Evolutionary conservation across 2,329 filamentous ascomycete species (phyloP).

Genomic region (Phialocephala subalpina): DNA sequence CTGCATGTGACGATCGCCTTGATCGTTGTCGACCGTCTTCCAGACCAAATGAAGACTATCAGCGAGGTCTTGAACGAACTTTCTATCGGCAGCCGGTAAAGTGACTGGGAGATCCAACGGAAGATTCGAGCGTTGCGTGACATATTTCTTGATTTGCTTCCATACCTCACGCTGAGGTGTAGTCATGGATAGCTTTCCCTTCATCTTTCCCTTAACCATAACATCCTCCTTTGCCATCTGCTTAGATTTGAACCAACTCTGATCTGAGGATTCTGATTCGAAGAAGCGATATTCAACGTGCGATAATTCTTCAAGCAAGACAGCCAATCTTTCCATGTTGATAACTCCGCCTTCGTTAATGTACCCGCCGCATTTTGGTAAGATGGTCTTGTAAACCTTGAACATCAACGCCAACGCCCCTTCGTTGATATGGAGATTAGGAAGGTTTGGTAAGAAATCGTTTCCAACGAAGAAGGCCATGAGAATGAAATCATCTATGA

Average conservation of each 20-base stretch:
- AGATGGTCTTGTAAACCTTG: constrained; percentile 88
- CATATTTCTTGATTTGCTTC: constrained; percentile 82
- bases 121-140: constrained; percentile 70
- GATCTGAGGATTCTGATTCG: constrained; percentile 86
- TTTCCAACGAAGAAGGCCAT: constrained; percentile 99
- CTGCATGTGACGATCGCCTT: constrained; percentile 72
- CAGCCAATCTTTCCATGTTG: constrained; percentile 80
- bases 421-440: constrained; percentile 97
- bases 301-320: constrained; percentile 83
- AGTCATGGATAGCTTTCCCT: constrained; percentile 79
- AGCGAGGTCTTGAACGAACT: constrained; percentile 90
- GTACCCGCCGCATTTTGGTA: constrained; percentile 89
- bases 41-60: constrained; percentile 71
- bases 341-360: constrained; percentile 96
- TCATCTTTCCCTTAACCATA: constrained; percentile 64
- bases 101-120: constrained; percentile 77
- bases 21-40: constrained; percentile 68
- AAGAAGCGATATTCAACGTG: constrained; percentile 94
- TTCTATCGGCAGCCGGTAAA: constrained; percentile 85
- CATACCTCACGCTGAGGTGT: constrained; percentile 84
- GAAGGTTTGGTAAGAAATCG: constrained; percentile 97
- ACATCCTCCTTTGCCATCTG: constrained; percentile 74
- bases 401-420: constrained; percentile 98
- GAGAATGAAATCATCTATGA: constrained; percentile 99
- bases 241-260: constrained; percentile 92